phyloP scores from a whole-genome alignment of 306 rosid species.

The Citrullus colocynthis region DNA sequence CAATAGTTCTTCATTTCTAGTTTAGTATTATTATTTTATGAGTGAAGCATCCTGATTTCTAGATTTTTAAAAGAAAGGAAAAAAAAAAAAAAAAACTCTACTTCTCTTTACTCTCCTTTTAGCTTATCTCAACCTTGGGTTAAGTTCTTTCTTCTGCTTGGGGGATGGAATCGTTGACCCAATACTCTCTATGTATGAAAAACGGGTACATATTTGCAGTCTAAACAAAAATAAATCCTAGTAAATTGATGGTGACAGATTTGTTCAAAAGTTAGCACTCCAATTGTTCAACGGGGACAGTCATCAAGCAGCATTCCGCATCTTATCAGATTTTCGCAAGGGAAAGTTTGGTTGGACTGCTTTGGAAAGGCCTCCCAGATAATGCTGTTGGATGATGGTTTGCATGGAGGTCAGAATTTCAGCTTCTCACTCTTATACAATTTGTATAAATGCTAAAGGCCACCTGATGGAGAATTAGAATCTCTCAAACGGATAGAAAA shows the following conservation, averaged over 20 bases:
- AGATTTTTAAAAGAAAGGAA: neutral
- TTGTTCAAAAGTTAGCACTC: slow-evolving; percentile 60
- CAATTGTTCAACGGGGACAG: slow-evolving; percentile 59
- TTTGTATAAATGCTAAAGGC: neutral
- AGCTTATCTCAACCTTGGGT: neutral
- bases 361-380: slow-evolving; percentile 75
- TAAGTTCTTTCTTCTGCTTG: neutral
- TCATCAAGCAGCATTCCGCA: slow-evolving; percentile 72
- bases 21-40: neutral
- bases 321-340: slow-evolving; percentile 77
- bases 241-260: slow-evolving; percentile 29
- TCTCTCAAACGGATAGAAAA: neutral
- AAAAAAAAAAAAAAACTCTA: neutral
- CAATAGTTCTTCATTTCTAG: neutral
- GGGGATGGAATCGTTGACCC: neutral
- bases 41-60: neutral
- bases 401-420: neutral
- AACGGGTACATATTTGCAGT: neutral
- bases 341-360: slow-evolving; percentile 87
- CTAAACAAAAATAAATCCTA: neutral
- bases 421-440: neutral
- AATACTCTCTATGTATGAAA: neutral
- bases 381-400: neutral
- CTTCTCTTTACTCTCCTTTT: neutral
- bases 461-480: neutral